Conservation (phyloP, 139 green algal species). For the Auxenochlorella pyrenoidosa region DNA sequence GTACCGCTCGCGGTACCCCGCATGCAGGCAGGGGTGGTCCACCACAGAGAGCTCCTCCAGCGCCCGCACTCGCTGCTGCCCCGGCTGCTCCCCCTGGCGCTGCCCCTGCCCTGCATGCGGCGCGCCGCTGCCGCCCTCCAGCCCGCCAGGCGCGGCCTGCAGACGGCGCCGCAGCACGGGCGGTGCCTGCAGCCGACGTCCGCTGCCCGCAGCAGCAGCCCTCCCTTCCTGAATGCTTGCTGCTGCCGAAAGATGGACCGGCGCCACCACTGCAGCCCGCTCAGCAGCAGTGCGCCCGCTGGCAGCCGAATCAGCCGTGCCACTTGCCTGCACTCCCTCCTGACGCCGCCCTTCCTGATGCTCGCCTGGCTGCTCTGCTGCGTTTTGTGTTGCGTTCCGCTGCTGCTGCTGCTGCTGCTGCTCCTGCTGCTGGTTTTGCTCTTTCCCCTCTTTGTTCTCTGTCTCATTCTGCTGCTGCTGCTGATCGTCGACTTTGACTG, state of each 20-base stretch:
- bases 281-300: background rate
- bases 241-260: background rate
- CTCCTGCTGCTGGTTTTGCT: no score
- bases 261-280: background rate
- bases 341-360: no score
- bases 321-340: no score
- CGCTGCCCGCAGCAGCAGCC: no score
- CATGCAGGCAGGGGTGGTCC: slow-evolving; percentile 72
- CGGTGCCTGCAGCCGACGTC: slow-evolving; percentile 1
- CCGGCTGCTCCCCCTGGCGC: background rate
- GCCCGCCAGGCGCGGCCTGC: background rate
- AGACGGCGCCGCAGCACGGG: background rate
- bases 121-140: background rate
- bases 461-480: slow-evolving; percentile 6
- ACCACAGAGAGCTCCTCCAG: background rate
- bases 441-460: no score
- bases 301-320: background rate
- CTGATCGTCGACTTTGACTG: background rate
- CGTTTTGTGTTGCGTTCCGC: no score
- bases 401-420: no score
- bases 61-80: background rate
- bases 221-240: background rate
- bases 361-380: no score
- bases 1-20: slow-evolving; percentile 65
- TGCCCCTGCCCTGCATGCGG: background rate